phyloP scores from a whole-genome alignment of 2,329 filamentous ascomycete species.

The Neofusicoccum kwambonambiense region DNA sequence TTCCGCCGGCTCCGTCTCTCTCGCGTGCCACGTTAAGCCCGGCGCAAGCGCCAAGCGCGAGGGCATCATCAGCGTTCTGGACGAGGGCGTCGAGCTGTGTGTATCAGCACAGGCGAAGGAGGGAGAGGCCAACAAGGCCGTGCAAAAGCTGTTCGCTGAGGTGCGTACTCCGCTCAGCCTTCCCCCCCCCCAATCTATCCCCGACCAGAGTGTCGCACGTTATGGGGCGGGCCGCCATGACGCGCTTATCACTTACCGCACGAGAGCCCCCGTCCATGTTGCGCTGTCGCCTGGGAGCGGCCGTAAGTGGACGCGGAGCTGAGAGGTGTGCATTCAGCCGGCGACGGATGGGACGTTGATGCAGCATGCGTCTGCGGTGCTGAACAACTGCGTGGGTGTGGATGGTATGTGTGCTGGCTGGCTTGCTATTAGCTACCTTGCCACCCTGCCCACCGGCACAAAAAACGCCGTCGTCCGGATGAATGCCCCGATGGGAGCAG shows the following conservation, averaged over 20 bases:
- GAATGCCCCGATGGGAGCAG: background rate
- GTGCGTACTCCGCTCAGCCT: conserved; percentile 36
- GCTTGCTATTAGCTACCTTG: too few species aligned
- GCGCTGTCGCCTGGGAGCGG: background rate
- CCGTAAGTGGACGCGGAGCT: background rate
- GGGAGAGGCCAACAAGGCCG: conserved; percentile 68
- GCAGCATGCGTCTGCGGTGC: background rate
- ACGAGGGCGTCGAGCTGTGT: conserved; percentile 61
- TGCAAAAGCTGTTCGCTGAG: conserved; percentile 61
- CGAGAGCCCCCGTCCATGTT: background rate
- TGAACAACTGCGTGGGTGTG: background rate
- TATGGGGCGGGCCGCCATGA: background rate
- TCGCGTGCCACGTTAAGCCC: conserved; percentile 67
- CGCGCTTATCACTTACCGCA: background rate
- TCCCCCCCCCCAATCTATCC: background rate
- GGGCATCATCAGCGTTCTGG: conserved; percentile 58
- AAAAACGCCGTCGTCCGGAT: background rate
- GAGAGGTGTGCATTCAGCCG: background rate
- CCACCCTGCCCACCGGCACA: background rate
- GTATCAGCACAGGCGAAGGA: conserved; percentile 65
- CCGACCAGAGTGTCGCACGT: background rate
- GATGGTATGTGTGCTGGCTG: too few species aligned
- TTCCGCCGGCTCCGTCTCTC: conserved; percentile 45
- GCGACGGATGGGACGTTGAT: background rate
- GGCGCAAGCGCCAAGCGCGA: conserved; percentile 62